Evolutionary conservation across 495 filamentous ascomycete species (phyloP).

Genomic region (Niebla homalea): DNA sequence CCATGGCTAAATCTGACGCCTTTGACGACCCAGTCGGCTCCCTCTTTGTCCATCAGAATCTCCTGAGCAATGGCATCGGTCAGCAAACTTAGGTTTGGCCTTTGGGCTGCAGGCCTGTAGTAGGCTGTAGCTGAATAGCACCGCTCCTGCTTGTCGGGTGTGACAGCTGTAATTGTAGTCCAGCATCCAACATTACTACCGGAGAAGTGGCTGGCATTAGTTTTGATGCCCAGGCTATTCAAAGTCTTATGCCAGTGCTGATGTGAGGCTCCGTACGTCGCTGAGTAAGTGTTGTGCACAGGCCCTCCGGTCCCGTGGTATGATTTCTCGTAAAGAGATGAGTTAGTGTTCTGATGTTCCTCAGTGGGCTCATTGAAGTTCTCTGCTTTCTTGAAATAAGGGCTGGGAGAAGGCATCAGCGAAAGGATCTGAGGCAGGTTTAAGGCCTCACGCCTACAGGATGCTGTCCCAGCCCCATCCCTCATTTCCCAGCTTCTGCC

Average conservation of each 20-base stretch:
- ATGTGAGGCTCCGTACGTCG: conserved; percentile 30
- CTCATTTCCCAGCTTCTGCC: conserved; percentile 39
- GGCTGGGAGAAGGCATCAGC: conserved; percentile 15
- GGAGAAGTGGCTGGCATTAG: conserved; percentile 26
- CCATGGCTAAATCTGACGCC: conserved; percentile 23
- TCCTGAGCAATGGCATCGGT: conserved; percentile 32
- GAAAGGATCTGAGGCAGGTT: neutral
- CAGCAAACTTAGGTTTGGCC: conserved; percentile 35
- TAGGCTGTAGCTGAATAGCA: conserved; percentile 35
- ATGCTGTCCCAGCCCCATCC: conserved; percentile 47
- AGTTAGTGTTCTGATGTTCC: conserved; percentile 20
- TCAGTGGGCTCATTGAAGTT: conserved; percentile 30
- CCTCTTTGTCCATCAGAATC: conserved; percentile 17
- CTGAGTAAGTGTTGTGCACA: conserved; percentile 29
- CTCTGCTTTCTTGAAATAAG: conserved; percentile 36
- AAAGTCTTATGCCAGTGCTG: conserved; percentile 35
- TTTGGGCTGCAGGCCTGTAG: conserved; percentile 25
- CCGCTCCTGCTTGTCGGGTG: conserved; percentile 34
- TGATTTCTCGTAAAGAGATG: conserved; percentile 18
- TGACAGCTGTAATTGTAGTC: conserved; percentile 28
- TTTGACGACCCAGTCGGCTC: conserved; percentile 20
- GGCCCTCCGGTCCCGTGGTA: conserved; percentile 31
- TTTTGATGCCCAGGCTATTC: conserved; percentile 26
- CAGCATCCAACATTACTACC: conserved; percentile 34
- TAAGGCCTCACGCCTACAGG: conserved; percentile 20